Evolutionary conservation across 1,139 yeast genomes (phyloP).

Genomic region (Sugiyamaella paludigena): DNA sequence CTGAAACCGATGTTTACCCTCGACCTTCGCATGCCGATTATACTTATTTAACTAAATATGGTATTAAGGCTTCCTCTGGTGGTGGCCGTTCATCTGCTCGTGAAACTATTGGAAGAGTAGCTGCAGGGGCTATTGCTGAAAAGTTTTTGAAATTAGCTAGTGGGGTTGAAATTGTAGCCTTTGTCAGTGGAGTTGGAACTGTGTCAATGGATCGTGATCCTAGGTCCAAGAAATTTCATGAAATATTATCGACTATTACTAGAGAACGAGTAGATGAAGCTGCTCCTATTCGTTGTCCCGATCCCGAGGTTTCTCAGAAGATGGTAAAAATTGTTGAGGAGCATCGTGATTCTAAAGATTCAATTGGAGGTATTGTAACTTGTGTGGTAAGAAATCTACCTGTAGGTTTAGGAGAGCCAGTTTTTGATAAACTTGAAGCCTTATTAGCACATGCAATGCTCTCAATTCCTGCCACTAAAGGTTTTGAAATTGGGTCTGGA

Average conservation of each 20-base stretch:
- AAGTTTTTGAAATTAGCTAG: slow-evolving; percentile 74
- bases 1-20: slow-evolving; percentile 92
- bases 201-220: slow-evolving; percentile 75
- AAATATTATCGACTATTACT: slow-evolving; percentile 68
- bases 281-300: slow-evolving; percentile 96
- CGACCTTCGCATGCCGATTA: slow-evolving; percentile 98
- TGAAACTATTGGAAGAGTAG: slow-evolving; percentile 97
- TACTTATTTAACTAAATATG: slow-evolving; percentile 88
- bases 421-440: slow-evolving; percentile 95
- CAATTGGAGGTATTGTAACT: slow-evolving; percentile 96
- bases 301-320: slow-evolving; percentile 59
- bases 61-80: slow-evolving; percentile 89
- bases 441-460: slow-evolving; percentile 95
- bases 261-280: slow-evolving; percentile 83
- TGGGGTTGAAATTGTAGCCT: slow-evolving; percentile 91
- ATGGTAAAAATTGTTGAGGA: slow-evolving; percentile 88
- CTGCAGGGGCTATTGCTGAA: slow-evolving; percentile 98
- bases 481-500: slow-evolving; percentile 96
- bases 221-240: slow-evolving; percentile 58
- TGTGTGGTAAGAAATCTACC: slow-evolving; percentile 95
- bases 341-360: slow-evolving; percentile 82
- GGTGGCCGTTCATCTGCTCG: slow-evolving; percentile 98
- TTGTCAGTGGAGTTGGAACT: slow-evolving; percentile 86
- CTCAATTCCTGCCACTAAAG: slow-evolving; percentile 96
- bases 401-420: slow-evolving; percentile 94